Evolutionary conservation across 495 filamentous ascomycete species (phyloP), one percentile per base, ranked within the genome.

Genomic region (Hypoxylon perforatum): DNA sequence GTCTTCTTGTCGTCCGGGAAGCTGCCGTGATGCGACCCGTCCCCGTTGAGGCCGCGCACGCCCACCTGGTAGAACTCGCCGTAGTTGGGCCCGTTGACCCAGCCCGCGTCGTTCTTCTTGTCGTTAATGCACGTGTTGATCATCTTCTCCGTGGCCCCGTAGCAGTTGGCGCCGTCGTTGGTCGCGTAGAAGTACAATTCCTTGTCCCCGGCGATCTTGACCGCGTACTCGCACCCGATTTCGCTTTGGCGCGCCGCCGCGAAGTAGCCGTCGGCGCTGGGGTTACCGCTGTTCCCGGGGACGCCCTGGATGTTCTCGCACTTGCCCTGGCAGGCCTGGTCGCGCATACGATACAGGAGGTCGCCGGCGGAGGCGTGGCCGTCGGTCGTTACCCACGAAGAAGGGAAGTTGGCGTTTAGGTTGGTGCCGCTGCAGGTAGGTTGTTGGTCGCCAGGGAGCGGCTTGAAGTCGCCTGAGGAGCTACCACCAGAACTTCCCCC

Each of bases 41-140:
- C 25, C 11, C 30, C 28, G 30, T 52, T 52, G 15, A 33, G 15
- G 15, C 18, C 28, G 11, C 48, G 48, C 48, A 52, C 48, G 48
- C 48, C 48, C 5, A 52, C 48, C 15, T 52, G 48, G 30, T 52
- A 52, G 48, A 52, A 38, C 48, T 52, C 30, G 48, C 48, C 48
- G 17, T 52, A 52, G 48, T 52, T 52, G 1, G 15, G 48, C 28
- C 28, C 28, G 30, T 52, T 52, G 48, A 52, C 38, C 48, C 48
- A 52, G 9, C 30, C 48, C 4, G 28, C 48, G 28, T 36, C 8
- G n/a, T 52, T 52, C 48, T 52, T 52, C 4, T 38, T 52, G 30
- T 17, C 8, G 28, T 22, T 36, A 30, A 52, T 52, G 48, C 48
- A 52, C 48, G 48, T 52, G 48, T 52, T 22, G 48, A 52, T 38